Conservation (phyloP, 2,329 filamentous ascomycete genomes). For the Fusarium torulosum region DNA sequence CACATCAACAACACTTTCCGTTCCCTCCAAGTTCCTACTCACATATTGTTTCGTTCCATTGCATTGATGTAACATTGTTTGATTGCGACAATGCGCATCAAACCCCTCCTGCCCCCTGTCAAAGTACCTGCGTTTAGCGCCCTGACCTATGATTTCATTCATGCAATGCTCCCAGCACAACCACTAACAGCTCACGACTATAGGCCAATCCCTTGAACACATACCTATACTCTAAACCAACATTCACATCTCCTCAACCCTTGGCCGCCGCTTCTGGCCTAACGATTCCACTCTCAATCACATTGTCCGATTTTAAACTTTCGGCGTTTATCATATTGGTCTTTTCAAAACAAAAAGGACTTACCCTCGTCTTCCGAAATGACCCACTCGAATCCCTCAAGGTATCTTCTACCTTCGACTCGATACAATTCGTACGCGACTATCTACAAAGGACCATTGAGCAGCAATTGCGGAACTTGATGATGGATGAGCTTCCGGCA, state of each 20-base stretch:
- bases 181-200: conserved; percentile 62
- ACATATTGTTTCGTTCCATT: conserved; percentile 14
- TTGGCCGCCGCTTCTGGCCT: conserved; percentile 90
- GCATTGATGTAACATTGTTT: conserved; percentile 25
- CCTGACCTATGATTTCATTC: conserved; percentile 34
- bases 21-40: conserved; percentile 6
- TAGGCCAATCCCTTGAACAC: conserved; percentile 96
- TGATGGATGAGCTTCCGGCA: conserved; percentile 97
- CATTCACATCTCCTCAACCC: conserved; percentile 92
- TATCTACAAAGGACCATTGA: conserved; percentile 98
- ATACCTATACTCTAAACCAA: conserved; percentile 89
- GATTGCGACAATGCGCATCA: conserved; percentile 33
- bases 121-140: conserved; percentile 25
- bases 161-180: conserved; percentile 43
- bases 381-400: conserved; percentile 97
- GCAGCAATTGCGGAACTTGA: conserved; percentile 87
- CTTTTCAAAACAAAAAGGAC: conserved; percentile 96
- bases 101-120: conserved; percentile 11
- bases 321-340: conserved; percentile 98
- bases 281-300: conserved; percentile 98
- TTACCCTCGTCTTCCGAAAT: conserved; percentile 97
- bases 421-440: conserved; percentile 97
- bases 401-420: conserved; percentile 98
- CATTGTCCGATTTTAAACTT: conserved; percentile 92
- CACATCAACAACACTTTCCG: conserved; percentile 15